Evolutionary conservation across 1,284 basidiomycete genomes (phyloP).

Genomic region (Pseudozyma sp.): DNA sequence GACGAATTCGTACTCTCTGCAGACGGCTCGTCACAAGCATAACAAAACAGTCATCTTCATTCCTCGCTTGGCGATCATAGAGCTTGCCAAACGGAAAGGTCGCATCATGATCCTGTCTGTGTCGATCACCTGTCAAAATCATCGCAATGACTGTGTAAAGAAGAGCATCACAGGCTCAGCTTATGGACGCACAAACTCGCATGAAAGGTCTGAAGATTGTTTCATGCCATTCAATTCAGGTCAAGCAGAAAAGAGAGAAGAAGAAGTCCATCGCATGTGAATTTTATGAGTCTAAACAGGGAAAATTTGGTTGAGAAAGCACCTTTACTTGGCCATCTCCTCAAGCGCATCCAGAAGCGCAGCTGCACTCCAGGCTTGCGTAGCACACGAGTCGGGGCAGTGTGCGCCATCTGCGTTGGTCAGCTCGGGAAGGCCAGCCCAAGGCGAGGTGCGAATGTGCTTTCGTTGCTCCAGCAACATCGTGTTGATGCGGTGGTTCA

Average conservation of each 20-base stretch:
- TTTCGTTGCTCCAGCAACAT: slow-evolving; percentile 54
- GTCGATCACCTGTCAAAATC: too few species aligned
- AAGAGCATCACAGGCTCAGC: too few species aligned
- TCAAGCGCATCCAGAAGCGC: slow-evolving; percentile 59
- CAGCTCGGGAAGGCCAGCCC: slow-evolving; percentile 65
- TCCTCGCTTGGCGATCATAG: background rate
- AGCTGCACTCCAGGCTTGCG: slow-evolving; percentile 64
- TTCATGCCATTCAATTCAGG: background rate
- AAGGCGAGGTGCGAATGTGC: slow-evolving; percentile 51
- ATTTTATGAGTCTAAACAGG: background rate
- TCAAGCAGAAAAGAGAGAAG: background rate
- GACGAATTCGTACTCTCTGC: slow-evolving; percentile 31
- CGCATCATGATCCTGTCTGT: background rate
- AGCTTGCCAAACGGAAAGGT: background rate
- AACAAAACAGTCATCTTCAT: background rate
- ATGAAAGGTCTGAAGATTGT: background rate
- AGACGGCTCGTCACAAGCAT: slow-evolving; percentile 23
- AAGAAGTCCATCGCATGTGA: background rate
- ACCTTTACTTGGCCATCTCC: slow-evolving; percentile 44
- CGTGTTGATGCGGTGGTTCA: slow-evolving; percentile 52
- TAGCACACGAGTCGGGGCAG: slow-evolving; percentile 61
- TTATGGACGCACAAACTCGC: too few species aligned
- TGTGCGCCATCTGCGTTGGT: slow-evolving; percentile 58
- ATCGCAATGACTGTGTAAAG: too few species aligned
- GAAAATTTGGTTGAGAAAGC: background rate